Evolutionary conservation across 345 rosid species (phyloP), one percentile per base, ranked within the genome.

Genomic region (Citrus trifoliata): DNA sequence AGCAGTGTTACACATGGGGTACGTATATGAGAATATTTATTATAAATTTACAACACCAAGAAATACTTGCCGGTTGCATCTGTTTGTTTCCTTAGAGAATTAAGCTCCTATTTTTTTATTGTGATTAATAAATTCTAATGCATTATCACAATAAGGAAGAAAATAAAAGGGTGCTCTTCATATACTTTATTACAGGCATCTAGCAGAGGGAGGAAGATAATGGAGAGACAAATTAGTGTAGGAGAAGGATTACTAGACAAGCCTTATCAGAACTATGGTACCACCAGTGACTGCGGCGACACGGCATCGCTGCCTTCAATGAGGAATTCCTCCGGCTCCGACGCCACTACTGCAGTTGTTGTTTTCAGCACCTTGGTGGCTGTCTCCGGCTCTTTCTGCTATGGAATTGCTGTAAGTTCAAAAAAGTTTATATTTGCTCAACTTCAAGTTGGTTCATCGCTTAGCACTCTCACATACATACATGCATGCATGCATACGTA

Each of bases 321-420:
- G 0, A 62, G 62, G 38, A 74, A 48, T 27, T 66, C 86, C 35
- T 80, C 86, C 0, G 4, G 16, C 4, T 46, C 51, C 4, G 51
- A 46, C 51, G 51, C 18, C 8, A 56, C 70, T 55, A 84, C 89
- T 12, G 76, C 84, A 33, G 61, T 74, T 28, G 77, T 85, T 55
- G 78, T 90, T 21, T 75, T 87, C 12, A 81, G 93, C 74, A 86
- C 95, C 42, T 77, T 88, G 24, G 83, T 90, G 9, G 89, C 95
- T 46, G 85, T 81, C 18, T 84, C 85, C 63, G 90, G 91, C 77
- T 90, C 87, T 71, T 82, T 85, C 71, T 73, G 79, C 74, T 89
- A 78, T 70, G 92, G 92, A 67, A 85, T 78, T 73, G 85, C 90
- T 42, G 94, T 90, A 79, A 89, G 90, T 75, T 16, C 65, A 53